These are phyloP conservation scores for Diplodia mutila DNA, from an alignment of 2,329 filamentous ascomycete genomes.

Conservation along the genomic window DNA sequence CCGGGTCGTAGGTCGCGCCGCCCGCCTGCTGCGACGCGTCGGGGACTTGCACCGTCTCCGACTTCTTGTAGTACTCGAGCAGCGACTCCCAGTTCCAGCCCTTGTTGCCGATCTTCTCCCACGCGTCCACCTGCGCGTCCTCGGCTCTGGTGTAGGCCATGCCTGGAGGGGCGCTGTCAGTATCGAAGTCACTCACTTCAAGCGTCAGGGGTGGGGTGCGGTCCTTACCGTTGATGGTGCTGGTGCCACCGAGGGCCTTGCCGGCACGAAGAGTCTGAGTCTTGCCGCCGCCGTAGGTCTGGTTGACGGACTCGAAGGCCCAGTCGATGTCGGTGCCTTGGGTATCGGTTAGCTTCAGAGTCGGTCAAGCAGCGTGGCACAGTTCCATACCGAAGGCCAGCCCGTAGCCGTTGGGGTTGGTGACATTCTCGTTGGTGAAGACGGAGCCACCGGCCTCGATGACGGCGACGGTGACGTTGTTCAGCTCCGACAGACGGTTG, in stretches of 20 bases:
- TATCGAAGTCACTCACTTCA: neutral
- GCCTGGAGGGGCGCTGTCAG: slow-evolving; percentile 26
- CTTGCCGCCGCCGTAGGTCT: slow-evolving; percentile 39
- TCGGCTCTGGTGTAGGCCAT: slow-evolving; percentile 43
- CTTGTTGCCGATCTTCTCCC: slow-evolving; percentile 39
- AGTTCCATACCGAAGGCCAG: slow-evolving; percentile 27
- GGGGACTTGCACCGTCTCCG: slow-evolving; percentile 36
- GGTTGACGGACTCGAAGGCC: slow-evolving; percentile 44
- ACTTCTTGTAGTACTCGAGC: slow-evolving; percentile 35
- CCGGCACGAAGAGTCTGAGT: slow-evolving; percentile 36
- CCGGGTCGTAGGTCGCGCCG: slow-evolving; percentile 35
- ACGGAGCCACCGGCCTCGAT: slow-evolving; percentile 40
- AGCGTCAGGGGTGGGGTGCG: no score
- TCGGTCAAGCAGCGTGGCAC: neutral
- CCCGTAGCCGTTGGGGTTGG: slow-evolving; percentile 33
- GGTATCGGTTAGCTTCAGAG: neutral
- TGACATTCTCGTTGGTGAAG: slow-evolving; percentile 39
- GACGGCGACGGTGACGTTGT: slow-evolving; percentile 36
- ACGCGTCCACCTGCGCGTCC: slow-evolving; percentile 39
- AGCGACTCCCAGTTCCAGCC: slow-evolving; percentile 41
- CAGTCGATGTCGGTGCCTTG: slow-evolving; percentile 44
- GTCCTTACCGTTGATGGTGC: slow-evolving; percentile 46
- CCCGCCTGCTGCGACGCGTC: slow-evolving; percentile 28
- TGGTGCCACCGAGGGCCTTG: slow-evolving; percentile 49
- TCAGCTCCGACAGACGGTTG: slow-evolving; percentile 35